A percentile compares a stretch with the other conserved stretches of the same genome.
phyloP scores from a whole-genome alignment of 306 rosid species.

The Corylus avellana region DNA sequence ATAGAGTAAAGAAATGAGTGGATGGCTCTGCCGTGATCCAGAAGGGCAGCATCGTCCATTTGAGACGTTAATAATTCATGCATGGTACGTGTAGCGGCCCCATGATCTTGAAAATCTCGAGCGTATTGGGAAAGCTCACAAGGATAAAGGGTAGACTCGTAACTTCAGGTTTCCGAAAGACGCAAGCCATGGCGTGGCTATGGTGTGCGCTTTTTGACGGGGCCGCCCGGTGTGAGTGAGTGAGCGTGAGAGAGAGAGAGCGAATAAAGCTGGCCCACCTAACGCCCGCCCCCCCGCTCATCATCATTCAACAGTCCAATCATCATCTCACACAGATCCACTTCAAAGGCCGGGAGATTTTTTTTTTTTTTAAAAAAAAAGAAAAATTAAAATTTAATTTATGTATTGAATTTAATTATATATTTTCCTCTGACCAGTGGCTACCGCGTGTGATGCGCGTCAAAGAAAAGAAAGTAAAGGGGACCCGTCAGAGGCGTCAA shows the following conservation, averaged over 20 bases:
- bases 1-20: too few relatives aligned
- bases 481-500: constrained; percentile 4
- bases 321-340: too few relatives aligned
- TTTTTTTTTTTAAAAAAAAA: too few relatives aligned
- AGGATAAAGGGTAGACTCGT: not conserved
- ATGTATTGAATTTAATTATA: too few relatives aligned
- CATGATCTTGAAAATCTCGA: constrained; percentile 19
- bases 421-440: not conserved
- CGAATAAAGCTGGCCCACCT: constrained; percentile 27
- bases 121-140: not conserved
- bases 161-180: not conserved
- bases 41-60: not conserved
- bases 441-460: constrained; percentile 19
- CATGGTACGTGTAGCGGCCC: not conserved
- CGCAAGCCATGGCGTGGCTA: constrained; percentile 16
- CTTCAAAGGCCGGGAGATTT: too few relatives aligned
- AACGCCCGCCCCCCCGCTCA: not conserved
- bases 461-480: not conserved
- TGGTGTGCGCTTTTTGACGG: constrained; percentile 1
- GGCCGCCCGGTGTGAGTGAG: not conserved
- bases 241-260: not conserved
- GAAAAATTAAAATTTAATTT: too few relatives aligned
- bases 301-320: too few relatives aligned
- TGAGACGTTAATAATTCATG: not conserved
- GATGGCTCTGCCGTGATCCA: not conserved